Evolutionary conservation across 345 rosid genomes (phyloP), one percentile per base, ranked within the genome.

Genomic region (Capsella bursapastoris): DNA sequence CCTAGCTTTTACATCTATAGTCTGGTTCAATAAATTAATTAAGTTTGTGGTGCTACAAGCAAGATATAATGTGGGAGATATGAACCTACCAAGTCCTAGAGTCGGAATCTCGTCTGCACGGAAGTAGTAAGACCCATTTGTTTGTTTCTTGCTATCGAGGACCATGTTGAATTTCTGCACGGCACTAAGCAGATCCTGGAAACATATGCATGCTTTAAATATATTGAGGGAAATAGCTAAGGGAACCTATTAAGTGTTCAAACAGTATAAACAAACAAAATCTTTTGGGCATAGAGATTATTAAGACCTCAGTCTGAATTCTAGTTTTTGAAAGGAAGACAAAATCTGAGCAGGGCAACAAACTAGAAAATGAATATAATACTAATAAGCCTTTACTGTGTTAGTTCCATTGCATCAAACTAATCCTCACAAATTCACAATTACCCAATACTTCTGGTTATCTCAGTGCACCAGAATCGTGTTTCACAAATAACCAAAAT

Each of bases 131-230:
- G 31, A 66, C 68, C 84, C 89, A 38, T 77, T 73, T 37, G 70
- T 55, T 47, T 77, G 72, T 47, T 73, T 82, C 82, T 85, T 89
- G 78, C 71, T 63, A 64, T 80, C 73, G 69, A 91, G 84, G 76
- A 75, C 74, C 11, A 77, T 70, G 80, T 88, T 91, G 60, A 89
- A 85, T 82, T 88, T 91, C 79, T 86, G 84, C 57, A 85, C 87
- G 44, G 97, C 96, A 59, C 73, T 70, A 29, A 85, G 75, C 80
- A 93, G 75, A 79, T 91, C 96, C 98, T 93, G 85, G 38, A 74
- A 38, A 15, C 76, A 14, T 45, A 62, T 66, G 31, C 50, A 78
- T 31, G 22, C 11, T 34, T 35, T 43, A 6, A 40, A 3, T 64
- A 53, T 32, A 16, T 16, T 22, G 4, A 59, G 14, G 8, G 3